Evolutionary conservation across 208 protist species (phyloP).

Genomic region (Angomonas deanei): DNA sequence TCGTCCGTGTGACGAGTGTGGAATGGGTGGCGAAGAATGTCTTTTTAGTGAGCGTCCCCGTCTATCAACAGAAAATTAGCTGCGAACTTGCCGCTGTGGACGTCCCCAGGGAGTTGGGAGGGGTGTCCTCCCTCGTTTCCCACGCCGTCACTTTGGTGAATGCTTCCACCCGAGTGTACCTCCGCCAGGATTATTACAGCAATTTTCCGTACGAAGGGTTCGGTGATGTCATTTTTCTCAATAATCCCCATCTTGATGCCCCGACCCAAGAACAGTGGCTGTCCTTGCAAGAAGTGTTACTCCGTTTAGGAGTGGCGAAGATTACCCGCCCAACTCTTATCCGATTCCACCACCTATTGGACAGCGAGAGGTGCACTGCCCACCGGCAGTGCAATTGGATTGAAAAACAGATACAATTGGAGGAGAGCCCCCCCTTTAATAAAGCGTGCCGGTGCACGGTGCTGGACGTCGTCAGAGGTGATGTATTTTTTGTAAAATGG

Average conservation of each 20-base stretch:
- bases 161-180: constrained; percentile 20
- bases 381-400: not conserved
- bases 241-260: constrained; percentile 2
- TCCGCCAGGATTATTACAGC: constrained; percentile 41
- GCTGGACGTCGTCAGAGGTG: constrained; percentile 39
- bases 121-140: not conserved
- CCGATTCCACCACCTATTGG: constrained; percentile 19
- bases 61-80: constrained; percentile 24
- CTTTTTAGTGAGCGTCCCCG: constrained; percentile 29
- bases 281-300: constrained; percentile 46
- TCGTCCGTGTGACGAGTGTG: constrained; percentile 23
- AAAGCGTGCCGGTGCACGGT: constrained; percentile 20
- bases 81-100: constrained; percentile 58
- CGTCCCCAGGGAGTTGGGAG: constrained; percentile 22
- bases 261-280: constrained; percentile 16
- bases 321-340: constrained; percentile 29
- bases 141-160: constrained; percentile 15
- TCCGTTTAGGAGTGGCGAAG: constrained; percentile 27
- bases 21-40: constrained; percentile 52
- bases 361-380: constrained; percentile 10
- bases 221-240: constrained; percentile 46
- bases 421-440: not conserved
- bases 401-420: not conserved
- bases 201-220: constrained; percentile 36
- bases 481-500: constrained; percentile 53